Evolutionary conservation across 164 flowering plant species (phyloP), one percentile per base, ranked within the genome.

Genomic region (Tinospora cordifolia): DNA sequence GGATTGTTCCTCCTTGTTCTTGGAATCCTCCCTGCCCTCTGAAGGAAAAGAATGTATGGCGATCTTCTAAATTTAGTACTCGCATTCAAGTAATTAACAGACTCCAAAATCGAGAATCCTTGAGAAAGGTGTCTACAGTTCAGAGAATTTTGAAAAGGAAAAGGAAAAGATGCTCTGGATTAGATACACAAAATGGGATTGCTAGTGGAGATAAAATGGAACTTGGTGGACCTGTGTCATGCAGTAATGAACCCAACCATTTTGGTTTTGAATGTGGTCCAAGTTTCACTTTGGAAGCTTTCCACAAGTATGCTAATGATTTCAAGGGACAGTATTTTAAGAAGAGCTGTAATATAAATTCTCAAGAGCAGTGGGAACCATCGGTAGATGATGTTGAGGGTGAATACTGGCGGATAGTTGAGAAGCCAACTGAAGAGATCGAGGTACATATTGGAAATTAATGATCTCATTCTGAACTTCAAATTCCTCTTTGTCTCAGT

Each of bases 221-320:
- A 38, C 65, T 57, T 59, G 72, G 70, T 68, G 83, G 79, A 71
- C 71, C 66, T 76, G 89, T 68, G 71, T 30, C 36, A 30, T 57
- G 24, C 59, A 24, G 13, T 34, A 67, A 44, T 68, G 82, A 78
- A 67, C 76, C 66, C 39, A 85, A 83, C 65, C 77, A 62, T 14
- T 92, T 92, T 85, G 93, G 94, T 44, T 92, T 94, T 85, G 97
- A 92, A 79, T 92, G 90, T 79, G 99, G 99, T 72, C 89, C 90
- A 62, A 84, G 83, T 25, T 87, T 92, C 74, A 87, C 98, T 69
- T 72, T 95, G 76, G 87, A 81, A 68, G 81, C 74, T 40, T 95
- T 91, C 81, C 79, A 87, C 76, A 85, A 85, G 72, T 95, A 88
- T 80, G 98, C 97, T 6, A 81, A 88, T 74, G 89, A 88, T 71